Evolutionary conservation across 2,329 filamentous ascomycete species (phyloP).

Genomic region (Xylariaceae sp.): DNA sequence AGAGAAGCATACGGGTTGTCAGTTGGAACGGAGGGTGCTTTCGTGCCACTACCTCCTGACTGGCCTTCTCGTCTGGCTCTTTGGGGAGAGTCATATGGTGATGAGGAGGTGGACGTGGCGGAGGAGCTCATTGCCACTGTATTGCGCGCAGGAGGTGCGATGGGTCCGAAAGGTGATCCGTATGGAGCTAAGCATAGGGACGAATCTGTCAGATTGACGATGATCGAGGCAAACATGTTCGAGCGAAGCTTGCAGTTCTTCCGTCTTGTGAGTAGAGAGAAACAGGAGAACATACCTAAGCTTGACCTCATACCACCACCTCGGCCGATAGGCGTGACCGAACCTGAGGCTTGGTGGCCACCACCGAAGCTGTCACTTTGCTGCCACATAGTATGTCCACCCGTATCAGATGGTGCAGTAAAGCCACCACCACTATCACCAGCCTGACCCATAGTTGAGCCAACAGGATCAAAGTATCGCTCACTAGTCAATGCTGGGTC

Average conservation of each 20-base stretch:
- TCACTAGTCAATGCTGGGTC: not conserved
- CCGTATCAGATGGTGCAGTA: constrained; percentile 4
- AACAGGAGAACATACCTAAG: constrained; percentile 3
- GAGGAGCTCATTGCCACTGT: not conserved
- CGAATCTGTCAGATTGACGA: not conserved
- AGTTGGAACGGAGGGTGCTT: too few relatives aligned
- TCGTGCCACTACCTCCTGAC: too few relatives aligned
- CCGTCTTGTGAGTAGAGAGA: too few relatives aligned
- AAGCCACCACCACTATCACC: constrained; percentile 1
- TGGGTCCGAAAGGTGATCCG: constrained; percentile 30
- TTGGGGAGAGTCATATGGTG: too few relatives aligned
- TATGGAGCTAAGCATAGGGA: constrained; percentile 17
- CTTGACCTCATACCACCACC: constrained; percentile 1
- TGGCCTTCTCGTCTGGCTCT: too few relatives aligned
- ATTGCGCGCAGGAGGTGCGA: constrained; percentile 25
- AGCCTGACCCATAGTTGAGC: constrained; percentile 4
- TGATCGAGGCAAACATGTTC: too few relatives aligned
- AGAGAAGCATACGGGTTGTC: too few relatives aligned
- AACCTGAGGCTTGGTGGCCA: constrained; percentile 12
- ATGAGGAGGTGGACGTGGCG: too few relatives aligned
- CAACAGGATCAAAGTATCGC: constrained; percentile 1
- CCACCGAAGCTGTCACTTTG: constrained; percentile 10
- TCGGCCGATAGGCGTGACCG: constrained; percentile 3
- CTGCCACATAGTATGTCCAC: constrained; percentile 17
- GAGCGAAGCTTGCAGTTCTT: too few relatives aligned